Conservation (phyloP, 805 yeast species). For the Wickerhamomyces bovis region DNA sequence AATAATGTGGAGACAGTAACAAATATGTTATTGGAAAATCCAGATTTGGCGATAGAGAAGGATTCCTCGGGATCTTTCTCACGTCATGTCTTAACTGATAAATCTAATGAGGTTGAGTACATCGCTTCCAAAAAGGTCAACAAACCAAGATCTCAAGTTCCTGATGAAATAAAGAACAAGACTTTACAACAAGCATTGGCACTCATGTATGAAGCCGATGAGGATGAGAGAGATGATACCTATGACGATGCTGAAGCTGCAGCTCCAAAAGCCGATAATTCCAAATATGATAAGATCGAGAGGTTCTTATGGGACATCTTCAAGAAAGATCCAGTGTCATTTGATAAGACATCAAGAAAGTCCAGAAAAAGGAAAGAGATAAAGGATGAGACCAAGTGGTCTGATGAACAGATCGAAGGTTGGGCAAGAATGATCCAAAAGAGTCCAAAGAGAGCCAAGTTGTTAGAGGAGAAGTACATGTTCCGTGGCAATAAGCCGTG, state of each 20-base stretch:
- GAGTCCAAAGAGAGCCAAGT: slow-evolving; percentile 54
- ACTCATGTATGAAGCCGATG: slow-evolving; percentile 66
- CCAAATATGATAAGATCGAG: slow-evolving; percentile 39
- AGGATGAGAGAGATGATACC: slow-evolving; percentile 83
- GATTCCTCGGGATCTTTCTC: neutral
- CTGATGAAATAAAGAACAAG: slow-evolving; percentile 47
- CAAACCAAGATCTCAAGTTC: slow-evolving; percentile 24
- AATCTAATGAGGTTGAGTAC: slow-evolving; percentile 10
- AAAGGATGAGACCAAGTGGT: slow-evolving; percentile 54
- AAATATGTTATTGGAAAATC: slow-evolving; percentile 56
- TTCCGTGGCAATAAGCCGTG: slow-evolving; percentile 36
- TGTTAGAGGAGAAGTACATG: slow-evolving; percentile 58
- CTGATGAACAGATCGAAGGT: slow-evolving; percentile 90
- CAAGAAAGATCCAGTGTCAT: slow-evolving; percentile 43
- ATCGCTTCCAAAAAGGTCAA: slow-evolving; percentile 14
- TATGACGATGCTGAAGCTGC: slow-evolving; percentile 45
- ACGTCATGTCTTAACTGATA: slow-evolving; percentile 14
- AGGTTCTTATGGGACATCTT: slow-evolving; percentile 49
- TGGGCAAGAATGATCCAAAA: slow-evolving; percentile 77
- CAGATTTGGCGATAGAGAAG: slow-evolving; percentile 31
- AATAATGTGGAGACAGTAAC: slow-evolving; percentile 53
- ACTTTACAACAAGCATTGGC: slow-evolving; percentile 56
- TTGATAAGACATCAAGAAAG: slow-evolving; percentile 46
- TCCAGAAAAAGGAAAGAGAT: slow-evolving; percentile 45
- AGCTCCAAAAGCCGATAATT: slow-evolving; percentile 8